These are phyloP conservation scores for Dichotomopilus funicola DNA, from an alignment of 2,329 filamentous ascomycete genomes.

Conservation along the genomic window DNA sequence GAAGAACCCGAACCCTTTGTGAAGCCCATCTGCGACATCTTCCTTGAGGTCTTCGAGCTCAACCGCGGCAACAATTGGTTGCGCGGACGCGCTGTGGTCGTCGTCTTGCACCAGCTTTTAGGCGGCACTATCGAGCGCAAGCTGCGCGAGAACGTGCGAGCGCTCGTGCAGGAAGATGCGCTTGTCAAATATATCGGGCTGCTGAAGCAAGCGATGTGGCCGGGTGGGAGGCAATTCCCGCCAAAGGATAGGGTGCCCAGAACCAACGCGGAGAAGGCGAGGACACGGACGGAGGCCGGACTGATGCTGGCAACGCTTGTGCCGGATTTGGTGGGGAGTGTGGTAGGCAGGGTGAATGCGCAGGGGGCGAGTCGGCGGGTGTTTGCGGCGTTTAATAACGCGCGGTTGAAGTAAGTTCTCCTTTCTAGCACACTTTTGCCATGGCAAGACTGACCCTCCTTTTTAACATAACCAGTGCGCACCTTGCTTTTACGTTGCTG, in stretches of 20 bases:
- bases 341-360: slow-evolving; percentile 88
- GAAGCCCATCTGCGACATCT: slow-evolving; percentile 96
- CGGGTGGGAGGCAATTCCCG: slow-evolving; percentile 46
- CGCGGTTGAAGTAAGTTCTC: slow-evolving; percentile 70
- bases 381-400: slow-evolving; percentile 87
- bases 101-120: slow-evolving; percentile 90
- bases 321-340: slow-evolving; percentile 84
- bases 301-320: slow-evolving; percentile 83
- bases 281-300: slow-evolving; percentile 78
- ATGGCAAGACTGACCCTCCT: neutral
- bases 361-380: slow-evolving; percentile 83
- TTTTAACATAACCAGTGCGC: slow-evolving; percentile 42
- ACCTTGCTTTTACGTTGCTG: slow-evolving; percentile 63
- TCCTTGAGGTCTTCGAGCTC: slow-evolving; percentile 90
- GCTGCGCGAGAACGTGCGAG: slow-evolving; percentile 75
- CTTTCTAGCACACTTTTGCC: neutral
- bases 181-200: slow-evolving; percentile 69
- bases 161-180: slow-evolving; percentile 69
- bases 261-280: slow-evolving; percentile 65
- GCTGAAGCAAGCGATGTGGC: slow-evolving; percentile 77
- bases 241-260: slow-evolving; percentile 40
- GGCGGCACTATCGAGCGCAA: slow-evolving; percentile 95
- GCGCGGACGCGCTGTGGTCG: slow-evolving; percentile 87
- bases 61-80: slow-evolving; percentile 97
- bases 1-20: slow-evolving; percentile 90